phyloP scores from a whole-genome alignment of 2,329 filamentous ascomycete genomes.

The Cladobotryum mycophilum region DNA sequence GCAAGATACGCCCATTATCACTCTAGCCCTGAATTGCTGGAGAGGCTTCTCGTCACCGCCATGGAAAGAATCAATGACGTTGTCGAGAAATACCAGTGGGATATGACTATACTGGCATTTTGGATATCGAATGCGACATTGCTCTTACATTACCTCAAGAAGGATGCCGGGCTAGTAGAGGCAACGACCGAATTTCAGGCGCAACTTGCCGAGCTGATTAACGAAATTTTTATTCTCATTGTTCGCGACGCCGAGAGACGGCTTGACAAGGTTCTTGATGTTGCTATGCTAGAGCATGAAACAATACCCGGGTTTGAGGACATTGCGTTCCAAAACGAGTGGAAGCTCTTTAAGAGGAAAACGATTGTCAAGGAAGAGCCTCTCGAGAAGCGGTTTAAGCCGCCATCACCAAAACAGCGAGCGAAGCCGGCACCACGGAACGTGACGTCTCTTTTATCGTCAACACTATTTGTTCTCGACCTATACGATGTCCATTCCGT shows the following conservation, averaged over 20 bases:
- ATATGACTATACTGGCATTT: constrained; percentile 98
- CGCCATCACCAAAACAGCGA: constrained; percentile 86
- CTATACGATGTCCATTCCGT: constrained; percentile 99
- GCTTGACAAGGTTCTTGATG: constrained; percentile 91
- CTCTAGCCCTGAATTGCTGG: constrained; percentile 76
- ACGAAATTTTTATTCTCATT: constrained; percentile 97
- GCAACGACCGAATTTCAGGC: constrained; percentile 85
- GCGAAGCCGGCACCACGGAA: constrained; percentile 91
- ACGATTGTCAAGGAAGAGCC: constrained; percentile 86
- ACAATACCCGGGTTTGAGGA: constrained; percentile 97
- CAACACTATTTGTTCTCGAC: constrained; percentile 92
- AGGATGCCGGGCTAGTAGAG: constrained; percentile 74
- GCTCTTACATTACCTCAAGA: constrained; percentile 93
- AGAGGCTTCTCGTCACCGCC: constrained; percentile 71
- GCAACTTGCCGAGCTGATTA: constrained; percentile 88
- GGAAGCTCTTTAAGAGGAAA: constrained; percentile 94
- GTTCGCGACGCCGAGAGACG: constrained; percentile 92
- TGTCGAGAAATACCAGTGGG: constrained; percentile 94
- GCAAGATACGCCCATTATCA: constrained; percentile 97
- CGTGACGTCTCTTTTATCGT: constrained; percentile 90
- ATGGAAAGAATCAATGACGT: constrained; percentile 97
- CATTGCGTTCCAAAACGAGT: constrained; percentile 95
- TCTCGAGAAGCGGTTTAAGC: constrained; percentile 81
- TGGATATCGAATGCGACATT: constrained; percentile 98
- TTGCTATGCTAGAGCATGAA: constrained; percentile 94